A percentile compares a stretch with the other conserved stretches of the same genome.
These are phyloP conservation scores for Puccinia horiana DNA, from an alignment of 1,284 basidiomycete species.

Conservation along the genomic window DNA sequence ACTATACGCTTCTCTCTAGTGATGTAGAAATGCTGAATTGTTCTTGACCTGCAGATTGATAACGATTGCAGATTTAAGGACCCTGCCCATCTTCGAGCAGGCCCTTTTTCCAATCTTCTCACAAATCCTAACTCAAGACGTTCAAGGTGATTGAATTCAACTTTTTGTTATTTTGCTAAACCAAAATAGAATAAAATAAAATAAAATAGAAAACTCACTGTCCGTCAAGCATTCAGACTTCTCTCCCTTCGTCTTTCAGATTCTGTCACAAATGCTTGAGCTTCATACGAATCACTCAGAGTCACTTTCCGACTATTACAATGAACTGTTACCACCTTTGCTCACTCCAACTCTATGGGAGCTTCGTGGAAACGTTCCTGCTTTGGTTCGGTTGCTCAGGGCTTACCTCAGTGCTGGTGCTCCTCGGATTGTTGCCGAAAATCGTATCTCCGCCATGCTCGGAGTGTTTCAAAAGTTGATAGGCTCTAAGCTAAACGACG, in stretches of 20 bases:
- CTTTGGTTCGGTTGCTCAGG: constrained; percentile 81
- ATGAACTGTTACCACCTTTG: constrained; percentile 75
- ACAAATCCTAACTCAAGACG: constrained; percentile 83
- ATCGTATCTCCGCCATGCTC: constrained; percentile 76
- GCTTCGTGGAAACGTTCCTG: constrained; percentile 92
- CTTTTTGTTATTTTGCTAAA: not conserved
- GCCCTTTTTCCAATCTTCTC: constrained; percentile 80
- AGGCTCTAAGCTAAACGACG: constrained; percentile 83
- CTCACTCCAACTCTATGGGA: constrained; percentile 87
- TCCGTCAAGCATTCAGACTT: constrained; percentile 69
- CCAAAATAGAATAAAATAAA: too few species aligned
- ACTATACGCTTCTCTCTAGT: not conserved
- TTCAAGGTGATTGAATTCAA: constrained; percentile 70
- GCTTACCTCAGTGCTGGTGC: constrained; percentile 79
- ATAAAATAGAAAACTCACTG: not conserved
- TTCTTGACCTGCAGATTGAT: constrained; percentile 67
- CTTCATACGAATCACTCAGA: constrained; percentile 64
- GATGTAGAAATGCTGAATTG: not conserved
- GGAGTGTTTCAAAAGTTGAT: constrained; percentile 91
- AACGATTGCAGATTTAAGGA: constrained; percentile 69
- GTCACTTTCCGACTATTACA: constrained; percentile 74
- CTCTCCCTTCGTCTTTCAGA: constrained; percentile 95
- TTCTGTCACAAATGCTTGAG: constrained; percentile 92
- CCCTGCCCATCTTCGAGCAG: constrained; percentile 75
- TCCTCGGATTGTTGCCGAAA: constrained; percentile 69